These are phyloP conservation scores for Solanum raphanifolium DNA, from an alignment of 257 asterid species.

Conservation along the genomic window DNA sequence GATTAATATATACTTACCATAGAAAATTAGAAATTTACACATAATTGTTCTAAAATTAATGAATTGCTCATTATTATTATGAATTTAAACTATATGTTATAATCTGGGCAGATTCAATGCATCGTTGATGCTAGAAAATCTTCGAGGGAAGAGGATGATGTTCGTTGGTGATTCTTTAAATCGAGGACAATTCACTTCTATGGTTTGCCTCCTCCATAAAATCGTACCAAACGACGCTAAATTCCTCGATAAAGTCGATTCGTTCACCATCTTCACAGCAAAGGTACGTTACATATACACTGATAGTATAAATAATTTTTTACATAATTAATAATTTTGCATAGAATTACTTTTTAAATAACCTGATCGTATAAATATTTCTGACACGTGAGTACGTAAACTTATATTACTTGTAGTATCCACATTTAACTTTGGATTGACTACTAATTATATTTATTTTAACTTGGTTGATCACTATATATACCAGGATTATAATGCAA, in stretches of 20 bases:
- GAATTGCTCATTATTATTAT: neutral
- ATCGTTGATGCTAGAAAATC: slow-evolving; percentile 54
- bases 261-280: slow-evolving; percentile 46
- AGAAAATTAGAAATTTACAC: neutral
- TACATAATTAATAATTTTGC: neutral
- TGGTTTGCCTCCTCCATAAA: slow-evolving; percentile 63
- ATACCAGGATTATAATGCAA: slow-evolving; percentile 58
- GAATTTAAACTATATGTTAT: neutral
- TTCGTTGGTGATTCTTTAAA: slow-evolving; percentile 76
- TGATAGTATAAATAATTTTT: neutral
- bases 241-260: slow-evolving; percentile 27
- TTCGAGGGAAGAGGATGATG: slow-evolving; percentile 68
- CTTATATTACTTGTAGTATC: too few relatives aligned
- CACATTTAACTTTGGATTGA: neutral
- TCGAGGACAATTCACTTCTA: slow-evolving; percentile 60
- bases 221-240: slow-evolving; percentile 42
- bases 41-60: neutral
- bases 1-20: neutral
- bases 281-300: slow-evolving; percentile 26
- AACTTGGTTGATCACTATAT: neutral
- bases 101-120: slow-evolving; percentile 52
- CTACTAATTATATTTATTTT: neutral
- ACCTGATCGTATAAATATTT: neutral
- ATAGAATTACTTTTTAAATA: neutral
- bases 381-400: neutral